Percentiles rank a stretch among this genome's conserved stretches.
Evolutionary conservation across 1,284 basidiomycete genomes (phyloP).

Genomic region (Phaffia rhodozyma): DNA sequence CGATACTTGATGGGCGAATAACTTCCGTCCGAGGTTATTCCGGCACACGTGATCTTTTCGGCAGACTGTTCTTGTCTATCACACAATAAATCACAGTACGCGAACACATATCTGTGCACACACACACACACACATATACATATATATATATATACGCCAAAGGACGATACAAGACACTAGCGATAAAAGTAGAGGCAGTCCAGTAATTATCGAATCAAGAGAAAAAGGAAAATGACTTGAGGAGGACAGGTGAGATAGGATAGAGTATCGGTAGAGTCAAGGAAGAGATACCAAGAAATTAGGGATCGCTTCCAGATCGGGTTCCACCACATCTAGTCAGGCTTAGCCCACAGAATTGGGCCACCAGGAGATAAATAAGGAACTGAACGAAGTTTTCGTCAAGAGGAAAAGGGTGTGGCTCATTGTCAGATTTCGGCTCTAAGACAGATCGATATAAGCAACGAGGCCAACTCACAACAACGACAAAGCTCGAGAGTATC

Average conservation of each 20-base stretch:
- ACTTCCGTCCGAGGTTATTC: no score
- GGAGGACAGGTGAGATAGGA: conserved; percentile 12
- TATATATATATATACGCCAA: no score
- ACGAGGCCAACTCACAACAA: conserved; percentile 47
- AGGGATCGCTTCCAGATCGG: background rate
- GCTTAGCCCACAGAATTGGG: conserved; percentile 63
- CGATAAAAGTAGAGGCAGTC: background rate
- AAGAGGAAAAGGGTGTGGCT: background rate
- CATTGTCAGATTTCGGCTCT: background rate
- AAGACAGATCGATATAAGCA: background rate
- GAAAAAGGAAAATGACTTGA: conserved; percentile 7
- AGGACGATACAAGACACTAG: background rate
- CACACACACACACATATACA: no score
- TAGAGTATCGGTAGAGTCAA: conserved; percentile 12
- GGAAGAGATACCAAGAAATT: background rate
- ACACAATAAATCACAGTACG: no score
- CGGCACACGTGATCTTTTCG: no score
- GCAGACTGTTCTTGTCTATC: no score
- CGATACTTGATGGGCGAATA: no score
- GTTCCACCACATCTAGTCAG: conserved; percentile 6
- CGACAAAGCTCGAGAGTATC: conserved; percentile 58
- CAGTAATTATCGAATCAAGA: background rate
- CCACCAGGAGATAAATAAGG: conserved; percentile 63
- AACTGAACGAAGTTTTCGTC: conserved; percentile 37
- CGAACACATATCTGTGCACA: no score